Percentiles rank a stretch among this genome's conserved stretches.
Evolutionary conservation across 345 rosid genomes (phyloP).

Genomic region (Nephelium lappaceum): DNA sequence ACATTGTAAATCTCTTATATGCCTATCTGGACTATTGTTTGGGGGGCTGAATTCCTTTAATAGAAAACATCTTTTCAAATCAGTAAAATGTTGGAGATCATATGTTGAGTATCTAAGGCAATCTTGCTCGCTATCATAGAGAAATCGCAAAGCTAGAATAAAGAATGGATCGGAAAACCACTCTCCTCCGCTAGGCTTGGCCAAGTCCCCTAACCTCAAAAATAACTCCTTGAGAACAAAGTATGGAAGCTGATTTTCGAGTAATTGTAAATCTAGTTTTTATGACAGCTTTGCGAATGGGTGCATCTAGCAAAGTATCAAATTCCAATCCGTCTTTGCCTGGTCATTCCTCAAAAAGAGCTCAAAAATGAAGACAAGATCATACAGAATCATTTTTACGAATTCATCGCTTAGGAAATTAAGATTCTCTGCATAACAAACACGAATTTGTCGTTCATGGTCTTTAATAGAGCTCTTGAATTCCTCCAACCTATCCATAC

Average conservation of each 20-base stretch:
- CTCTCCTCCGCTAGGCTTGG: background rate
- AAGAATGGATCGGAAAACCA: background rate
- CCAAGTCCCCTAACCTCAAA: background rate
- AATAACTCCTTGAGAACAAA: conserved; percentile 5
- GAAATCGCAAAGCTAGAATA: background rate
- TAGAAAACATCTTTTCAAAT: too few species aligned
- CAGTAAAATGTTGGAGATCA: too few species aligned
- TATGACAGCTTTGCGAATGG: background rate
- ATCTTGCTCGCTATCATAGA: background rate
- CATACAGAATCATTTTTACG: conserved; percentile 3
- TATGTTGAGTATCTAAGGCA: too few species aligned
- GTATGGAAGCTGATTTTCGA: conserved; percentile 24
- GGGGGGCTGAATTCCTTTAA: too few species aligned
- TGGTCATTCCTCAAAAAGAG: conserved; percentile 1
- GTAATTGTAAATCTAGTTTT: background rate
- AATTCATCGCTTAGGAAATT: fast-evolving
- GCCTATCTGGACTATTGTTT: too few species aligned
- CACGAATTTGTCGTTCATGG: background rate
- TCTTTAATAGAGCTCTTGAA: background rate
- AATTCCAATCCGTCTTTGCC: background rate
- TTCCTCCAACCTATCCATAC: background rate
- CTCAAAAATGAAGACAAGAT: conserved; percentile 22
- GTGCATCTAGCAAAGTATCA: background rate
- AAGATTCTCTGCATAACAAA: background rate
- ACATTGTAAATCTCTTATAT: too few species aligned